Evolutionary conservation across 768 basidiomycete genomes (phyloP).

Genomic region (Dioszegia crocea): DNA sequence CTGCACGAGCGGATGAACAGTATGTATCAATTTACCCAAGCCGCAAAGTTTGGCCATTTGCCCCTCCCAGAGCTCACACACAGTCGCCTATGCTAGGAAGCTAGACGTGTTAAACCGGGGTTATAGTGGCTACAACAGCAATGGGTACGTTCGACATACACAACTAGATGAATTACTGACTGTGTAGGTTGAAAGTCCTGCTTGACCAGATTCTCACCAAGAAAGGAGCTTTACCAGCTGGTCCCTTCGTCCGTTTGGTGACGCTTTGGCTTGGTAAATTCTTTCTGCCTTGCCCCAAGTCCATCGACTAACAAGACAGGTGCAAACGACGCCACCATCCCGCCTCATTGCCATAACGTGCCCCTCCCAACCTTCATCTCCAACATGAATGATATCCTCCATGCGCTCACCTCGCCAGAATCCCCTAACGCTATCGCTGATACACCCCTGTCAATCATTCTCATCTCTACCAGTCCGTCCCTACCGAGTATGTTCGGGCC

Average conservation of each 20-base stretch:
- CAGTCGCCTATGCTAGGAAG: constrained; percentile 18
- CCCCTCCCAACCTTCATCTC: constrained; percentile 14
- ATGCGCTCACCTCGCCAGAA: constrained; percentile 19
- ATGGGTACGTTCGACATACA: constrained; percentile 5
- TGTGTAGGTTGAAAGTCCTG: constrained; percentile 4
- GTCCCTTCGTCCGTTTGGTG: constrained; percentile 17
- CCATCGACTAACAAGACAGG: constrained; percentile 9
- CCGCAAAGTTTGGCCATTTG: too few relatives aligned
- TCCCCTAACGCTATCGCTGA: constrained; percentile 12
- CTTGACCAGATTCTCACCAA: constrained; percentile 28
- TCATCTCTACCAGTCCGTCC: constrained; percentile 14
- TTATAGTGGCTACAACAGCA: constrained; percentile 30
- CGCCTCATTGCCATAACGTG: constrained; percentile 11
- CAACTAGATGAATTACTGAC: not conserved
- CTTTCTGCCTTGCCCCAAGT: not conserved
- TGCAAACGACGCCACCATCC: constrained; percentile 26
- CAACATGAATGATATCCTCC: constrained; percentile 21
- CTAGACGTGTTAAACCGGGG: constrained; percentile 31
- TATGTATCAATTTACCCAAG: constrained; percentile 12
- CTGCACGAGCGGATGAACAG: constrained; percentile 15
- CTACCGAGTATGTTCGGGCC: not conserved
- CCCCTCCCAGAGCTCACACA: constrained; percentile 1
- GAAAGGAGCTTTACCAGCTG: constrained; percentile 8
- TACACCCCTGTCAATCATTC: constrained; percentile 7
- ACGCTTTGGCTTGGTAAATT: constrained; percentile 36